Percentiles rank a stretch among this genome's conserved stretches.
phyloP scores from a whole-genome alignment of 306 rosid species.

The Dalbergia oliveri region DNA sequence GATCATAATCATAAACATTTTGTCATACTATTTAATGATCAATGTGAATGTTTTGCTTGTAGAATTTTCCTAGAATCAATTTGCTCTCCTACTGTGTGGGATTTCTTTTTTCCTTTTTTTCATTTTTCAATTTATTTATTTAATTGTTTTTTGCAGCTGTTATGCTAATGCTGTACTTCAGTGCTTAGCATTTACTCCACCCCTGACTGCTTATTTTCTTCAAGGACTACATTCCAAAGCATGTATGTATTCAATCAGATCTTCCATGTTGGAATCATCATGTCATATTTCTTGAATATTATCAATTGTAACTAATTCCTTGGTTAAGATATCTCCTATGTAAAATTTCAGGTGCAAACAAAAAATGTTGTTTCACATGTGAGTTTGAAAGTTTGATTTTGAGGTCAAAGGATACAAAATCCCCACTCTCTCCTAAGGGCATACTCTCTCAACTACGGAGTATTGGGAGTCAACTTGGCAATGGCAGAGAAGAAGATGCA shows the following conservation, averaged over 20 bases:
- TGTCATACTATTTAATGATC: slow-evolving; percentile 7
- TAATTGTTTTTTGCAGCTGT: slow-evolving; percentile 67
- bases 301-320: slow-evolving; percentile 33
- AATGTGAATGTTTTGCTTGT: slow-evolving; percentile 9
- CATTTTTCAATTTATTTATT: neutral
- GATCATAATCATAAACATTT: neutral
- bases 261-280: slow-evolving; percentile 37
- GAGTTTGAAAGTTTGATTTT: slow-evolving; percentile 83
- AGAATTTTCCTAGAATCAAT: slow-evolving; percentile 24
- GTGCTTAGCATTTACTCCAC: slow-evolving; percentile 96
- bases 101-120: neutral
- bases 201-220: slow-evolving; percentile 87
- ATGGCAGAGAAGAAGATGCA: slow-evolving; percentile 97
- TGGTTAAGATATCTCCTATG: slow-evolving; percentile 33
- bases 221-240: slow-evolving; percentile 86
- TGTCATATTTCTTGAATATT: slow-evolving; percentile 19
- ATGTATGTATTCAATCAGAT: slow-evolving; percentile 62
- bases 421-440: slow-evolving; percentile 74
- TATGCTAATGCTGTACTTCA: slow-evolving; percentile 96
- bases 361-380: slow-evolving; percentile 85
- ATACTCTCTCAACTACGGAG: slow-evolving; percentile 80
- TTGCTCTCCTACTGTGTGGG: slow-evolving; percentile 4
- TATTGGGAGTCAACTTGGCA: slow-evolving; percentile 86
- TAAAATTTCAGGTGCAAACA: slow-evolving; percentile 70
- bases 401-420: slow-evolving; percentile 75